Evolutionary conservation across 1,284 basidiomycete genomes (phyloP), one percentile per base, ranked within the genome.

Genomic region (Schizophyllum amplum): DNA sequence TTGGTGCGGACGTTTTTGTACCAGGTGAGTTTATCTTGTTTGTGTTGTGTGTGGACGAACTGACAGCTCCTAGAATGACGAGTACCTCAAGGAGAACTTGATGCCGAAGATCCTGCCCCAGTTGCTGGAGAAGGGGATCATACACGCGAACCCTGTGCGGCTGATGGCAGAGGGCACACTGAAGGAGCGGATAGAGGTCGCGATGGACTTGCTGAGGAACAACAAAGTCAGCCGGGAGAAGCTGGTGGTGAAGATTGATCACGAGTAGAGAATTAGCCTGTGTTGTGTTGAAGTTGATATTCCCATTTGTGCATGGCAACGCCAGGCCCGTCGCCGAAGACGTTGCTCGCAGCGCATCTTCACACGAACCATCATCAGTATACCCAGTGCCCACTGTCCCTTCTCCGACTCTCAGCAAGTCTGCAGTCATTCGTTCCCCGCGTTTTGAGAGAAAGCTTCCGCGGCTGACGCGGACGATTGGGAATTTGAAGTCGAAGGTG

Each of bases 151-250:
- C 52, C 69, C 67, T 4, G 66, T 78, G 25, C 65, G 70, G 21
- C 61, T 83, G 53, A 52, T 81, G 59, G 70, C 79, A 52, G 59
- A 77, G 53, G 70, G 79, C 20, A 62, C 68, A 17, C 64, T 81
- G 55, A 66, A 71, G 59, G 72, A 77, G 25, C 65, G 79, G 33
- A 71, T 75, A 7, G 65, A 63, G 13, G 60, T 58, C 23, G 78
- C 74, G 0, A 60, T 78, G 49, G 71, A 77, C 53, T 61, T 80
- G 51, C 58, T 81, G 52, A 70, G 77, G 57, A 71, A 73, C 46
- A 77, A 77, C 60, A 71, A 75, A 62, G 65, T 80, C 48, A 77
- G 75, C 26, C 77, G 78, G 15, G 75, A 78, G 63, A 81, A 80
- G 60, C 68, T 79, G 1, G 65, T 81, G 2, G 68, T 81, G 1